Evolutionary conservation across 768 basidiomycete species (phyloP), one percentile per base, ranked within the genome.

Genomic region (Exidia glandulosa): DNA sequence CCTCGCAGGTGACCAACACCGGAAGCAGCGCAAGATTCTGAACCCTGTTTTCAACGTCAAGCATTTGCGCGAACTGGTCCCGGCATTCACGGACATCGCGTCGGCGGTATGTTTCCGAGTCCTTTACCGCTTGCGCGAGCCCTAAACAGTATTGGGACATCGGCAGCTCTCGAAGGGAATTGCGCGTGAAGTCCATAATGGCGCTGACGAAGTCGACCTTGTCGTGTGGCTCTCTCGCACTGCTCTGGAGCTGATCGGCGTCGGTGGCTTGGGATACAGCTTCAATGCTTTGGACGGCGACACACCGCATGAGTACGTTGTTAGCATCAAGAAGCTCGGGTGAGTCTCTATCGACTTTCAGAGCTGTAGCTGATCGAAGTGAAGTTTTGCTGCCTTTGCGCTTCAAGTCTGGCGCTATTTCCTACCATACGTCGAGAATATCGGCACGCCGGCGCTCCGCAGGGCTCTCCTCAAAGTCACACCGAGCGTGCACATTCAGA

Each of bases 171-270:
- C 60, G 58, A 3, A 27, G 41, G 45, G 19, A 60, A 58, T 10
- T 19, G 59, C 12, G 37, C 57, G 56, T n/a, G 47, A 58, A 27
- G 64, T 62, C 32, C 32, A 64, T 50, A 34, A 16, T n/a, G 69
- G 67, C 4, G 45, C 48, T 6, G 64, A 57, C 41, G 74, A 76
- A 56, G 64, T 76, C 29, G 61, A 76, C 25, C 7, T 76, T 0
- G 63, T 72, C 16, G 68, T 68, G 5, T 76, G 70, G 71, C 60
- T 73, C 41, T 65, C 75, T 25, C 72, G 79, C 9, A 69, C 74
- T 25, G 77, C 79, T 23, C 69, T 81, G 13, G 79, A 81, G 61
- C 67, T 80, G 45, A 74, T 81, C 41, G 79, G 77, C 3, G 78
- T 77, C 67, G 74, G 74, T 19, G 78, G 80, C 3, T 69, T 81